Evolutionary conservation across 345 rosid genomes (phyloP), one percentile per base, ranked within the genome.

Genomic region (Lepidium aucheri): DNA sequence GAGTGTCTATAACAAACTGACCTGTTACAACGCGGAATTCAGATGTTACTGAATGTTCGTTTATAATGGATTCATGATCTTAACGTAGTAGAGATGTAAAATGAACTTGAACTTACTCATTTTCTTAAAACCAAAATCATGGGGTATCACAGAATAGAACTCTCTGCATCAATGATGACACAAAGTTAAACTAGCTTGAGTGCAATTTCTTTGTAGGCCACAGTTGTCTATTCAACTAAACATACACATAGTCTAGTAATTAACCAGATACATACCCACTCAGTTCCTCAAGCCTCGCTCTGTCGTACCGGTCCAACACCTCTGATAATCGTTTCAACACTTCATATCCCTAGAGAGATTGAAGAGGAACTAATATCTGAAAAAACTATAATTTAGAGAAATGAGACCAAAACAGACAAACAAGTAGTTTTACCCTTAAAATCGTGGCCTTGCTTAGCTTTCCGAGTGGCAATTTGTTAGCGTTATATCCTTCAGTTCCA

Each of bases 381-480:
- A 12, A 62, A 62, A 66, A 33, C 52, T 38, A 61, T 8, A 24
- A 16, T n/a, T 10, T 8, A 26, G 13, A 6, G 28, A 39, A 53
- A 34, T 20, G 14, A 45, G 45, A 66, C 41, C 9, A 46, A 49
- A 28, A 32, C 24, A 66, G 4, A 45, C 11, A 46, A 46, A 39
- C 45, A 39, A 20, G 38, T 39, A 75, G 42, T 14, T 17, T 60
- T 65, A 76, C 72, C 73, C 41, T 74, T 33, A 24, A 58, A 13
- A 92, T 82, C 47, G 89, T 89, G 60, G 91, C 67, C 82, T 81
- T 86, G 83, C 96, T 92, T 64, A 92, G 81, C 77, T 86, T 92
- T 12, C 98, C 98, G 39, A 92, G 96, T 17, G 98, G 96, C 82
- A 92, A 71, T 81, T 87, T 89, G 62, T 89, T 83, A 78, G 95